These are phyloP conservation scores for Coemansia sp. DNA, from an alignment of 192 early-diverging fungal species.

Conservation along the genomic window DNA sequence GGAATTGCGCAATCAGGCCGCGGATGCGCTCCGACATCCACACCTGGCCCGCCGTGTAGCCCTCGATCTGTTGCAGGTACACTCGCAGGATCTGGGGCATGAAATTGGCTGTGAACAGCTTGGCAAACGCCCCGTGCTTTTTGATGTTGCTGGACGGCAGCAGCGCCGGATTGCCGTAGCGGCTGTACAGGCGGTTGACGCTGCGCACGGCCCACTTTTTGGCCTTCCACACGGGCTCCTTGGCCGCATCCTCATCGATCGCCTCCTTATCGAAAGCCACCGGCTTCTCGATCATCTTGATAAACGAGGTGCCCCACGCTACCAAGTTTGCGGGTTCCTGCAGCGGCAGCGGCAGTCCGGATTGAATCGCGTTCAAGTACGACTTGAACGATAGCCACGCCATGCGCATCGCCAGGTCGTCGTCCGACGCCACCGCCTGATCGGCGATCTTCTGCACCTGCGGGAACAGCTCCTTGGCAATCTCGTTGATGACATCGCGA, in stretches of 20 bases:
- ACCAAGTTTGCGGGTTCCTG: conserved; percentile 68
- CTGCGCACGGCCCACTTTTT: conserved; percentile 93
- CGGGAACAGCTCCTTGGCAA: conserved; percentile 74
- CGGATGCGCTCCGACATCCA: conserved; percentile 74
- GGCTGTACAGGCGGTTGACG: conserved; percentile 76
- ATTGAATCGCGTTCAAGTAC: conserved; percentile 70
- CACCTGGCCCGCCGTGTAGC: conserved; percentile 61
- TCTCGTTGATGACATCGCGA: conserved; percentile 63
- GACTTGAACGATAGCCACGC: conserved; percentile 80
- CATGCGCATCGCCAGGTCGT: conserved; percentile 76
- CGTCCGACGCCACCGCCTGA: conserved; percentile 57
- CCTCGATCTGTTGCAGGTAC: conserved; percentile 82
- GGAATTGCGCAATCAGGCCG: conserved; percentile 68
- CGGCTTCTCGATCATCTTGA: conserved; percentile 71
- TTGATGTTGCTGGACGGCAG: conserved; percentile 49
- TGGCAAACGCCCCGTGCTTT: conserved; percentile 65
- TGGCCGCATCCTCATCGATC: conserved; percentile 67
- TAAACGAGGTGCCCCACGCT: conserved; percentile 84
- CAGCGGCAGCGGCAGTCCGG: conserved; percentile 48
- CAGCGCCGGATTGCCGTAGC: conserved; percentile 69
- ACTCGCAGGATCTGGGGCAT: conserved; percentile 81
- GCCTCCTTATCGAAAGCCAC: conserved; percentile 57
- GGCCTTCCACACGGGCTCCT: conserved; percentile 85
- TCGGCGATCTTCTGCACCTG: conserved; percentile 73
- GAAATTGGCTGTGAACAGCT: conserved; percentile 82